phyloP scores from a whole-genome alignment of 495 filamentous ascomycete genomes.

The Mytilinidion resinicola region DNA sequence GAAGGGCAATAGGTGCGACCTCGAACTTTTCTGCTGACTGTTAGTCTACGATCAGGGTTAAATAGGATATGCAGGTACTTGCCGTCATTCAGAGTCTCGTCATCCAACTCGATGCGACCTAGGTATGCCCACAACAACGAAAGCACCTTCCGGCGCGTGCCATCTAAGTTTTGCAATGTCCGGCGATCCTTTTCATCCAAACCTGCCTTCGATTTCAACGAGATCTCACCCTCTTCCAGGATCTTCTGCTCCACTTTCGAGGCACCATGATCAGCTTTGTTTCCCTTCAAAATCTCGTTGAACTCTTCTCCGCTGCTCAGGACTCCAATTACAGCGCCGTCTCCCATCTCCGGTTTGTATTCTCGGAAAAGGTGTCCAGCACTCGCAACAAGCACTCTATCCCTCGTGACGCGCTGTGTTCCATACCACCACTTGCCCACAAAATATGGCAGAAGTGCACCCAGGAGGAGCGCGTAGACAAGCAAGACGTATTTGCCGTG shows the following conservation, averaged over 20 bases:
- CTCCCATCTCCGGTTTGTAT: conserved; percentile 74
- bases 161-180: conserved; percentile 61
- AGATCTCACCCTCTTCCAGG: conserved; percentile 48
- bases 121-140: conserved; percentile 93
- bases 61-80: conserved; percentile 37
- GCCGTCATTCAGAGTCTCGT: conserved; percentile 64
- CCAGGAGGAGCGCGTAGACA: conserved; percentile 79
- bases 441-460: conserved; percentile 83
- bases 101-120: conserved; percentile 72
- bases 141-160: conserved; percentile 73
- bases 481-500: conserved; percentile 93
- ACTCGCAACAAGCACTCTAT: conserved; percentile 82
- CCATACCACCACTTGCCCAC: conserved; percentile 99
- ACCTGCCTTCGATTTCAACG: conserved; percentile 46
- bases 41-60: conserved; percentile 2
- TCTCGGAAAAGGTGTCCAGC: conserved; percentile 90
- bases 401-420: conserved; percentile 82
- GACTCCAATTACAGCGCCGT: conserved; percentile 70
- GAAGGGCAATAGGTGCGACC: conserved; percentile 76
- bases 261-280: conserved; percentile 66
- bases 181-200: conserved; percentile 64
- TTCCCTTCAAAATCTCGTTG: conserved; percentile 62
- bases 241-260: conserved; percentile 77
- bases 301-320: conserved; percentile 81
- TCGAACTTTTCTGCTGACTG: conserved; percentile 55